Conservation (phyloP, 177 flowering plant genomes). For the Telopea speciosissima region DNA sequence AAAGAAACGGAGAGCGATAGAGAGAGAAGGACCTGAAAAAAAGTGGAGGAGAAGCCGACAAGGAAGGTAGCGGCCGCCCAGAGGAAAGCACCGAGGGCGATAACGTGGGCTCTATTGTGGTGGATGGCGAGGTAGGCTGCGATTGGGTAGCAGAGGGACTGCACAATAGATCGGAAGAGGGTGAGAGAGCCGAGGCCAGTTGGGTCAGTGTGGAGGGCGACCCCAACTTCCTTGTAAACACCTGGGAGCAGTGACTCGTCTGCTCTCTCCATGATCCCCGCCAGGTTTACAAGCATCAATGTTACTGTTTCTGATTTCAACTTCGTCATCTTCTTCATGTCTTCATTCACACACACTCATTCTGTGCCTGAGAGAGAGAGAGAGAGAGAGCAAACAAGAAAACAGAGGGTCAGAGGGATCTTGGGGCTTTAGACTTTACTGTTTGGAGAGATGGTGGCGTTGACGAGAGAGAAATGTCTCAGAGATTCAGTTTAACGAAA, state of each 20-base stretch:
- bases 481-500: no score
- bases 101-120: constrained; percentile 69
- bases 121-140: constrained; percentile 58
- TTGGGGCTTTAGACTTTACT: no score
- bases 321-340: constrained; percentile 4
- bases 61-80: constrained; percentile 94
- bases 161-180: constrained; percentile 78
- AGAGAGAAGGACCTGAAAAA: constrained; percentile 44
- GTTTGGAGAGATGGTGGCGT: no score
- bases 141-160: constrained; percentile 64
- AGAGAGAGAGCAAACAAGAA: no score
- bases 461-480: no score
- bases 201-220: constrained; percentile 58
- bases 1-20: neutral
- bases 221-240: constrained; percentile 79
- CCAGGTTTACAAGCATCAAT: constrained; percentile 66
- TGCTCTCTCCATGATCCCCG: constrained; percentile 79
- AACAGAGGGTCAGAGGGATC: no score
- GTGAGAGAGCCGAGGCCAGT: constrained; percentile 69
- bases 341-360: no score
- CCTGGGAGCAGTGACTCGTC: constrained; percentile 82
- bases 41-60: constrained; percentile 71
- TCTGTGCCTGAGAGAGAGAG: no score
- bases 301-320: constrained; percentile 57
- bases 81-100: constrained; percentile 75